These are phyloP conservation scores for Coprinopsis strossmayeri DNA, from an alignment of 768 basidiomycete genomes.

Conservation along the genomic window DNA sequence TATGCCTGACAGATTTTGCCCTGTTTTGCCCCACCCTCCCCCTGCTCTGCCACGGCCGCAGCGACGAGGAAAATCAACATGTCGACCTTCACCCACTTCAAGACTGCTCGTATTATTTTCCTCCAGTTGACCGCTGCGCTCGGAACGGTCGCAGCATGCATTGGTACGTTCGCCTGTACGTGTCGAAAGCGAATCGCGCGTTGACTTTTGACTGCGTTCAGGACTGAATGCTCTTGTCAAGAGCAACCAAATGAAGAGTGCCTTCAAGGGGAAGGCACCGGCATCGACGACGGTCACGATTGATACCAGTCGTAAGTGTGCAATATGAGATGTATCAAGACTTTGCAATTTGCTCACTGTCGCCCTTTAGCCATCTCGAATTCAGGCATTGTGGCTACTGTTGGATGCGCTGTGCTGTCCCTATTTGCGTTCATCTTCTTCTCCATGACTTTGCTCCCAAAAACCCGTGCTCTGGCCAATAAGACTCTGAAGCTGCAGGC, in stretches of 20 bases:
- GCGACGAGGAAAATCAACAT: slow-evolving; percentile 1
- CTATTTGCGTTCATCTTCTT: slow-evolving; percentile 10
- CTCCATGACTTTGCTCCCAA: slow-evolving; percentile 6
- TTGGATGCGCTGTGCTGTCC: slow-evolving; percentile 13
- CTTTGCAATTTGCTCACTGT: too few relatives aligned
- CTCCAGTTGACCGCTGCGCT: slow-evolving; percentile 1
- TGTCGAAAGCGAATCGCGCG: neutral
- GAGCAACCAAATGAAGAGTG: slow-evolving; percentile 31
- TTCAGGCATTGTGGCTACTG: slow-evolving; percentile 28
- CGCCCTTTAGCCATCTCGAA: slow-evolving; percentile 30
- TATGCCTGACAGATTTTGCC: too few relatives aligned
- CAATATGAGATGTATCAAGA: neutral
- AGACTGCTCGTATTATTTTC: slow-evolving; percentile 1
- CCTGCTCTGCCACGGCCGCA: neutral
- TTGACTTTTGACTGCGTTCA: slow-evolving; percentile 9
- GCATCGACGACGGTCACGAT: slow-evolving; percentile 28
- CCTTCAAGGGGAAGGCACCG: slow-evolving; percentile 25
- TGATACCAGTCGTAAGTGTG: slow-evolving; percentile 26
- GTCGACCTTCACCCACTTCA: neutral
- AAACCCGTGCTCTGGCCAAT: neutral
- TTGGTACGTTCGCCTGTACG: neutral
- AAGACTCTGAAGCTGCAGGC: slow-evolving; percentile 15
- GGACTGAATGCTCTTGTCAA: slow-evolving; percentile 36
- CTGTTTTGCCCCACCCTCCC: neutral
- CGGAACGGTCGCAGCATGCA: slow-evolving; percentile 7